Evolutionary conservation across 192 early-diverging fungal species (phyloP).

Genomic region (Entomortierella parvispora): DNA sequence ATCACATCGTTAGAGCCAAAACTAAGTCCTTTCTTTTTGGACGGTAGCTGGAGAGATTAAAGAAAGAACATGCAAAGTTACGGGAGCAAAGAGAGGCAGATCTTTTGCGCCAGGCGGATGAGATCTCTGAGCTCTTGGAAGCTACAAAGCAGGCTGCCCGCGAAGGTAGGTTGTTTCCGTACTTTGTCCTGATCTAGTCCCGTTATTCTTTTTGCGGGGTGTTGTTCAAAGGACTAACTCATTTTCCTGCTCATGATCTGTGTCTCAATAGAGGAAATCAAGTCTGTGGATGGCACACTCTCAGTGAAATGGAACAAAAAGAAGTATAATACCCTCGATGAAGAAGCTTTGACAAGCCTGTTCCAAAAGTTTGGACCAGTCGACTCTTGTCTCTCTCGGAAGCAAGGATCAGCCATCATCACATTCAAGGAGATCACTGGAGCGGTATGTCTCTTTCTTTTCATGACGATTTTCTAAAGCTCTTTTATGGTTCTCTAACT

Average conservation of each 20-base stretch:
- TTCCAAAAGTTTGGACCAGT: conserved; percentile 53
- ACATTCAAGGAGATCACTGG: conserved; percentile 58
- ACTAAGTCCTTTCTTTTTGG: neutral
- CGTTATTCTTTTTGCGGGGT: neutral
- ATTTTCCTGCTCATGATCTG: neutral
- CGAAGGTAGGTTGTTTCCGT: conserved; percentile 13
- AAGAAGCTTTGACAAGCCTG: conserved; percentile 27
- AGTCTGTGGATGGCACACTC: conserved; percentile 56
- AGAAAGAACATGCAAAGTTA: conserved; percentile 29
- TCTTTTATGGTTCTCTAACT: conserved; percentile 12
- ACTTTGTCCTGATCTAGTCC: neutral
- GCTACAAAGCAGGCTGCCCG: conserved; percentile 14
- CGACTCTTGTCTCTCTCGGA: conserved; percentile 55
- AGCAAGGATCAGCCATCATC: conserved; percentile 52
- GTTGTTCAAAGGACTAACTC: neutral
- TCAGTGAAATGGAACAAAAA: conserved; percentile 64
- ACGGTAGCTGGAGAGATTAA: conserved; percentile 30
- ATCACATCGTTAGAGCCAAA: no score
- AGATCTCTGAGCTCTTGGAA: conserved; percentile 12
- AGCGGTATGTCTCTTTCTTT: conserved; percentile 52
- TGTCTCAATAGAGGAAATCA: conserved; percentile 21
- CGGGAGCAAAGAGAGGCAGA: conserved; percentile 31
- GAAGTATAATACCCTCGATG: conserved; percentile 49
- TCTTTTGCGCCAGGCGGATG: conserved; percentile 23
- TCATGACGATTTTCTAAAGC: neutral